These are phyloP conservation scores for Stemphylium beticola DNA, from an alignment of 2,329 filamentous ascomycete species.

Conservation along the genomic window DNA sequence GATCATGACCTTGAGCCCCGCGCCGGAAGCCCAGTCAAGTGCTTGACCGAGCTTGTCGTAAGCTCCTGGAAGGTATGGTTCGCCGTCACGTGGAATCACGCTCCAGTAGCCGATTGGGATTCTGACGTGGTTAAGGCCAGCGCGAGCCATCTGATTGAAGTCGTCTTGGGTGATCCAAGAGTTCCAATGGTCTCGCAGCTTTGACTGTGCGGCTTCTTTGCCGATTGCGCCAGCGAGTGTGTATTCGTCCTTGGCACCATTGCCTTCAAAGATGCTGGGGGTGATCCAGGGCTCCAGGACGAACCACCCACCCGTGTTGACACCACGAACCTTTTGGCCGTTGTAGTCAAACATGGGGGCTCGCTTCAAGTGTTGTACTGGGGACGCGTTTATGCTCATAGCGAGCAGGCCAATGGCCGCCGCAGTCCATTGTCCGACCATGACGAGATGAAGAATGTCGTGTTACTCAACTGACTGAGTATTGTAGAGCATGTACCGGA, in stretches of 20 bases:
- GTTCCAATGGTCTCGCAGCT: conserved; percentile 64
- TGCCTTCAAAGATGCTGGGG: conserved; percentile 64
- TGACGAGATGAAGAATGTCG: conserved; percentile 19
- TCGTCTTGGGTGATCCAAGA: conserved; percentile 63
- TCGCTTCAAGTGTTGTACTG: conserved; percentile 35
- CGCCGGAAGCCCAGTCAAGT: conserved; percentile 63
- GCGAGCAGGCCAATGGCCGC: conserved; percentile 41
- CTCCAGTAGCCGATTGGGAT: conserved; percentile 74
- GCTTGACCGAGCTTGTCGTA: conserved; percentile 63
- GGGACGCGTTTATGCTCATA: conserved; percentile 38
- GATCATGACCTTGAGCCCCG: conserved; percentile 68
- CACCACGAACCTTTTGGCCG: conserved; percentile 64
- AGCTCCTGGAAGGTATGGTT: conserved; percentile 69
- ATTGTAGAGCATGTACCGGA: conserved; percentile 17
- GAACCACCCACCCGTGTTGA: conserved; percentile 71
- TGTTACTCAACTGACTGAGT: conserved; percentile 14
- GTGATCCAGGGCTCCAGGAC: conserved; percentile 70
- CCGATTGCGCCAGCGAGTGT: conserved; percentile 59
- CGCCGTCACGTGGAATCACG: conserved; percentile 57
- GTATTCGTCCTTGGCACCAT: conserved; percentile 64
- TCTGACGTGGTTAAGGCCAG: conserved; percentile 67
- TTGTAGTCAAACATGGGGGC: conserved; percentile 60
- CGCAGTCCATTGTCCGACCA: conserved; percentile 36
- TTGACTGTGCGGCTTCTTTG: conserved; percentile 54
- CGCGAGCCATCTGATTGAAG: conserved; percentile 61